Evolutionary conservation across 441 rosid species (phyloP), one percentile per base, ranked within the genome.

Genomic region (Metrosideros polymorpha): DNA sequence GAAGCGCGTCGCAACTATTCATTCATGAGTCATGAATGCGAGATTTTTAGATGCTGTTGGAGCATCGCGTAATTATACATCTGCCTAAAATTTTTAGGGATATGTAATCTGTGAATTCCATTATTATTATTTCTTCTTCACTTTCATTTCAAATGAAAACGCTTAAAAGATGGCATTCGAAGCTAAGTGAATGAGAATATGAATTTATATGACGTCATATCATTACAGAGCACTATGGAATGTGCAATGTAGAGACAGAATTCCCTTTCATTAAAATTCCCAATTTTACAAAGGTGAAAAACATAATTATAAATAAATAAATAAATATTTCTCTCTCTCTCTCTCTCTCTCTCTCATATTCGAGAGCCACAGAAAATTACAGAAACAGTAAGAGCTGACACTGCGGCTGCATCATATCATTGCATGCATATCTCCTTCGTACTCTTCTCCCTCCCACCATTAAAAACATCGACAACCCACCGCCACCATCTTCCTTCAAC

Each of bases 1-100:
- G 0, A 1, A 35, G 4, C 1, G 0, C 15, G 2, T 1, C 5
- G 47, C 10, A 10, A 9, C n/a, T 22, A 35, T 24, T 24, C n/a
- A 66, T 6, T n/a, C n/a, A n/a, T n/a, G n/a, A n/a, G n/a, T n/a
- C n/a, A n/a, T n/a, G n/a, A n/a, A n/a, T n/a, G n/a, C n/a, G n/a
- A n/a, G n/a, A n/a, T n/a, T n/a, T n/a, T n/a, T n/a, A n/a, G n/a
- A n/a, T n/a, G n/a, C n/a, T n/a, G n/a, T n/a, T n/a, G n/a, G n/a
- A n/a, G n/a, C n/a, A n/a, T n/a, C n/a, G n/a, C n/a, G n/a, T n/a
- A n/a, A n/a, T n/a, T n/a, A n/a, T n/a, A n/a, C n/a, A n/a, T n/a
- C n/a, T n/a, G n/a, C n/a, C n/a, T n/a, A n/a, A n/a, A n/a, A n/a
- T n/a, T n/a, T n/a, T n/a, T n/a, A n/a, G n/a, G n/a, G n/a, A n/a